A percentile compares a stretch with the other conserved stretches of the same genome.
Conservation (phyloP, 306 rosid species). For the Vigna reflexopilosa region DNA sequence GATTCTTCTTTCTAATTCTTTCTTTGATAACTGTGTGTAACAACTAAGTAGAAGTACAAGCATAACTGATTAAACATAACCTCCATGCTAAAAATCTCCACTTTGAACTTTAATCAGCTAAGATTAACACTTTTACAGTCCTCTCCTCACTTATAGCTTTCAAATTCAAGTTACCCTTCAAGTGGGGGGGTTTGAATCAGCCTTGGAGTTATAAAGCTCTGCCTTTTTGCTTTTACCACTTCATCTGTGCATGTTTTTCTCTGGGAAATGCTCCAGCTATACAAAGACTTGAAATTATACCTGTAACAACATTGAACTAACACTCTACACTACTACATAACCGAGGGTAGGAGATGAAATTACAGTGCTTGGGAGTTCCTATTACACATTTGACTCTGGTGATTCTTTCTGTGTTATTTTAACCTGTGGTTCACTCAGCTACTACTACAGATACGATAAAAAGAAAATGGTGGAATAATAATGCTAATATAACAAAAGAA, state of each 20-base stretch:
- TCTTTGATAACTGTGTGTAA: slow-evolving; percentile 53
- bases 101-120: slow-evolving; percentile 35
- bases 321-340: slow-evolving; percentile 45
- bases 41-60: slow-evolving; percentile 50
- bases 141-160: slow-evolving; percentile 25
- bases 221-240: slow-evolving; percentile 36
- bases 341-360: slow-evolving; percentile 46
- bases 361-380: slow-evolving; percentile 55
- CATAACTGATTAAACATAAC: slow-evolving; percentile 35
- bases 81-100: slow-evolving; percentile 33
- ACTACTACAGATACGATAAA: slow-evolving; percentile 57
- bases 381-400: slow-evolving; percentile 52
- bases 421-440: slow-evolving; percentile 80
- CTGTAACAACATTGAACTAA: slow-evolving; percentile 50
- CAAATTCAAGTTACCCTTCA: slow-evolving; percentile 39
- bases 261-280: slow-evolving; percentile 62
- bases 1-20: slow-evolving; percentile 54
- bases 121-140: slow-evolving; percentile 43
- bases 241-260: slow-evolving; percentile 20
- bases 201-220: slow-evolving; percentile 50
- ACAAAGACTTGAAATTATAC: slow-evolving; percentile 60
- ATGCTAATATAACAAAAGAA: slow-evolving; percentile 50
- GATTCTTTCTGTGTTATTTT: slow-evolving; percentile 51
- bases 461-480: slow-evolving; percentile 62
- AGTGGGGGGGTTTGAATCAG: slow-evolving; percentile 48